Evolutionary conservation across 73 alveolate genomes (phyloP).

Genomic region (Stentor roeselii): DNA sequence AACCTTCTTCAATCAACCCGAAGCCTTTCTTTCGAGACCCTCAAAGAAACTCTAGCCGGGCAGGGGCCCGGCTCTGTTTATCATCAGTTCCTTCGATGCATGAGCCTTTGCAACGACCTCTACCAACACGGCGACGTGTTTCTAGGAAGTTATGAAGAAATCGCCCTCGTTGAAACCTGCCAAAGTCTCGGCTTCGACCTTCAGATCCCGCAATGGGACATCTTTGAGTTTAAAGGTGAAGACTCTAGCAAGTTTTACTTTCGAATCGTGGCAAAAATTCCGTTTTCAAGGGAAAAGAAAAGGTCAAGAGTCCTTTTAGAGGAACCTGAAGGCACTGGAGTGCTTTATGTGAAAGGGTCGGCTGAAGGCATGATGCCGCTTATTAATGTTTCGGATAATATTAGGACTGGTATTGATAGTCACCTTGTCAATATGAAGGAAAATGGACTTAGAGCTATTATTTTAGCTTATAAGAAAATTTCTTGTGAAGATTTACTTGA

Average conservation of each 20-base stretch:
- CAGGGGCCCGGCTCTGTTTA: not conserved
- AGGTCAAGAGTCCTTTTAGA: not conserved
- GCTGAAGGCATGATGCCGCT: not conserved
- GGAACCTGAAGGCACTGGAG: slow-evolving; percentile 12
- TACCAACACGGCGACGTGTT: not conserved
- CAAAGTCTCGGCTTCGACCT: not conserved
- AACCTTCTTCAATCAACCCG: not conserved
- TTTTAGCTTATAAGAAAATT: slow-evolving; percentile 16
- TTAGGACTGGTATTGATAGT: not conserved
- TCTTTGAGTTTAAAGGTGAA: not conserved
- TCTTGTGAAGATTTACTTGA: not conserved
- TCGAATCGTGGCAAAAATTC: not conserved
- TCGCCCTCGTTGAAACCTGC: not conserved
- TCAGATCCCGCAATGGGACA: not conserved
- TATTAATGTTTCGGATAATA: not conserved
- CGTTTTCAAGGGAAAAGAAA: not conserved
- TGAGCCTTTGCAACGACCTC: not conserved
- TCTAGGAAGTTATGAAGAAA: slow-evolving; percentile 11
- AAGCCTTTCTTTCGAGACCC: too few species aligned
- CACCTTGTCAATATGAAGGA: not conserved
- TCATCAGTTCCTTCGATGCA: not conserved
- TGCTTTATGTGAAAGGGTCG: not conserved
- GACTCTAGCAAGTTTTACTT: not conserved
- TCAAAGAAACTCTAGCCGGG: not conserved
- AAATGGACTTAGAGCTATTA: slow-evolving; percentile 17